Evolutionary conservation across 2,329 filamentous ascomycete species (phyloP), one percentile per base, ranked within the genome.

Genomic region (Setomelanomma holmii): DNA sequence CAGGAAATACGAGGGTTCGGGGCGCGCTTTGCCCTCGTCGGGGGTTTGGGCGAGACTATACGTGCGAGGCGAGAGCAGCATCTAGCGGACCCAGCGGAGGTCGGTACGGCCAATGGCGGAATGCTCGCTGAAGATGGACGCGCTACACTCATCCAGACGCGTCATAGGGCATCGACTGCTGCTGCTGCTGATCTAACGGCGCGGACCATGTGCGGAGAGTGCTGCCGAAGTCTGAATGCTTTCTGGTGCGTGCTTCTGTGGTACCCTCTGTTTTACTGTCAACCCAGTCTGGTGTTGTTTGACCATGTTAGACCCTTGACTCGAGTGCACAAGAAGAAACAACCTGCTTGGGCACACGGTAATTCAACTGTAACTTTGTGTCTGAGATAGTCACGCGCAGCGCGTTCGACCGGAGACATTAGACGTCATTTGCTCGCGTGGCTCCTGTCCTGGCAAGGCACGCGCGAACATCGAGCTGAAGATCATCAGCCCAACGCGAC

Each of bases 51-150:
- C 67, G 56, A 76, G 72, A 23, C 60, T 52, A 58, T 75, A 76
- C 44, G 68, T 72, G 57, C 74, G 74, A 58, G 74, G 71, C 43
- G 73, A 73, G 65, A 77, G 72, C 52, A 77, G 67, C 75, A 77
- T 77, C 67, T 72, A 58, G 60, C 57, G 58, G 56, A 61, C 35
- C 21, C 24, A 38, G 46, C 33, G 46, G 40, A 49, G 19, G 47
- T 59, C 36, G 54, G 54, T 51, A 60, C 47, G 27, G 53, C 56
- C 59, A 60, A 60, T 62, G 52, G 49, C 46, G 53, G 20, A 20
- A 45, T 24, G 38, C 51, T 41, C 33, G 43, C 47, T 36, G 46
- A 52, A 46, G 44, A 30, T 14, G 14, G 27, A 30, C 27, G 14
- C 27, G 14, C 27, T 30, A 30, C 27, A 30, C 27, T 30, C 27